Evolutionary conservation across 805 yeast species (phyloP), one percentile per base, ranked within the genome.

Genomic region (Pichia thaimueangensis): DNA sequence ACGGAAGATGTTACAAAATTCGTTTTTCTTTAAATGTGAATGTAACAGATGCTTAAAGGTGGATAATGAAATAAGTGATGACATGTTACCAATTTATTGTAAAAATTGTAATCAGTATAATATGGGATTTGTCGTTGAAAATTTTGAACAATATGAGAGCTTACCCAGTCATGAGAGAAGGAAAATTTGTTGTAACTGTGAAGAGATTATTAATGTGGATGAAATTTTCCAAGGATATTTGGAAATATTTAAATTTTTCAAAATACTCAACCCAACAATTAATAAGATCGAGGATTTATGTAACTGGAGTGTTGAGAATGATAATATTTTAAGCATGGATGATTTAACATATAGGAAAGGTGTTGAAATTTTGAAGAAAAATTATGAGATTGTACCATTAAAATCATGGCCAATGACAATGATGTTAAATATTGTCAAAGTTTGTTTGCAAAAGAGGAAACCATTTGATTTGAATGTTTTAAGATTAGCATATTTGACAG

Each of bases 11-110:
- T 47, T 67, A 68, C 19, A 29, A 29, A 36, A 41, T 6, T 54
- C 62, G 34, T 68, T 56, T 43, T 63, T 54, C 41, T 68, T 68
- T 38, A 30, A 50, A 1, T 68, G 72, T 46, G 29, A 48, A n/a
- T 68, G 73, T 47, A 10, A 30, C 6, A 30, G 42, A 13, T 65
- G 71, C 43, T n/a, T 15, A 12, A 21, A 19, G 6, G 12, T 13
- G 2, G 43, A 29, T 8, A 17, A 38, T 6, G 37, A 39, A 5
- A n/a, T n/a, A n/a, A 38, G 41, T 30, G 71, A 68, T 46, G 30
- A 35, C 16, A 55, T 52, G 50, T 52, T 64, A 30, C 56, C 63
- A 11, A 45, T 57, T 21, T 41, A 39, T 11, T 64, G 67, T 41
- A 39, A 37, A 1, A 20, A 33, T 1, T 64, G 69, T 47, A 45